phyloP scores from a whole-genome alignment of 768 basidiomycete species.

The Leccinum ochraceum region DNA sequence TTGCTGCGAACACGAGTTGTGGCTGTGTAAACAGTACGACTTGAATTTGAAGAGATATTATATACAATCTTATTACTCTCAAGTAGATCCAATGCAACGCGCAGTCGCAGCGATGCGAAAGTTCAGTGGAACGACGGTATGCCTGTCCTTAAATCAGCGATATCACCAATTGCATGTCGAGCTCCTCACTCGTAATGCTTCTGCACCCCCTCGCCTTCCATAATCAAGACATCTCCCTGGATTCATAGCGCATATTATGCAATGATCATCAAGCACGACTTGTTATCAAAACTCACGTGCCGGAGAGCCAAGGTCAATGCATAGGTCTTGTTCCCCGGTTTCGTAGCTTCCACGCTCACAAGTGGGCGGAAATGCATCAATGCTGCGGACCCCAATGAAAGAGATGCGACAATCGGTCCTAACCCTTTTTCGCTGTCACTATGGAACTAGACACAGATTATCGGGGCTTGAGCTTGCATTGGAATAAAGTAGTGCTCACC shows the following conservation, averaged over 20 bases:
- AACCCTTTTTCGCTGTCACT: slow-evolving; percentile 76
- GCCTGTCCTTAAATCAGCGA: slow-evolving; percentile 43
- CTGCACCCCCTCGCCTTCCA: slow-evolving; percentile 73
- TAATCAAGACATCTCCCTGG: slow-evolving; percentile 79
- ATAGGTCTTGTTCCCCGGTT: slow-evolving; percentile 28
- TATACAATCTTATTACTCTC: slow-evolving; percentile 4
- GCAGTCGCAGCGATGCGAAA: slow-evolving; percentile 84
- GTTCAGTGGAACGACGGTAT: slow-evolving; percentile 71
- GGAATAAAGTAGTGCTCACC: slow-evolving; percentile 40
- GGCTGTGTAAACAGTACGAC: slow-evolving; percentile 16
- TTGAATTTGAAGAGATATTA: background rate
- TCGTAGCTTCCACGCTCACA: slow-evolving; percentile 36
- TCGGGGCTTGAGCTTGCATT: background rate
- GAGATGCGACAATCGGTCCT: slow-evolving; percentile 69
- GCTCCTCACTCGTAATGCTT: slow-evolving; percentile 64
- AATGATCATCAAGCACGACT: slow-evolving; percentile 1
- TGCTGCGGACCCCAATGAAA: slow-evolving; percentile 77
- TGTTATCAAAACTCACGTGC: slow-evolving; percentile 49
- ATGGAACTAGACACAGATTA: slow-evolving; percentile 57
- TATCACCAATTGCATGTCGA: slow-evolving; percentile 1
- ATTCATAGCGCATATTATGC: slow-evolving; percentile 1
- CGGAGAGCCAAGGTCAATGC: slow-evolving; percentile 60
- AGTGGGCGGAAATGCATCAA: slow-evolving; percentile 75
- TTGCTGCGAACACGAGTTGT: slow-evolving; percentile 3
- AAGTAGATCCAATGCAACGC: slow-evolving; percentile 51